Evolutionary conservation across 208 protist genomes (phyloP).

Genomic region (Lotmaria passim): DNA sequence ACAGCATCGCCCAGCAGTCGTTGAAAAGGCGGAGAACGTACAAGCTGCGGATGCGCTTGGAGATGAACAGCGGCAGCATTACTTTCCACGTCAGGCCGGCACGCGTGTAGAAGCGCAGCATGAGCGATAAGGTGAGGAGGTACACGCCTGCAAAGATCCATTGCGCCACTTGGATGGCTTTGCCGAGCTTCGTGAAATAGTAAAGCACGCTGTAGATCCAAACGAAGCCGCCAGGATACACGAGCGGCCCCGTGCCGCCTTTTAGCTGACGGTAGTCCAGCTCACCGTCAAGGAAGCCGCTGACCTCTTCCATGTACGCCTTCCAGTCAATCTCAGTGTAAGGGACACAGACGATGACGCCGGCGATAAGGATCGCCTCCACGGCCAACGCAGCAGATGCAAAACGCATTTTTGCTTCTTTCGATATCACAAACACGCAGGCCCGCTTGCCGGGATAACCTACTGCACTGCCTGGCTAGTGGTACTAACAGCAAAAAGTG

Average conservation of each 20-base stretch:
- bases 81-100: constrained; percentile 39
- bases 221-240: constrained; percentile 92
- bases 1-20: constrained; percentile 87
- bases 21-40: constrained; percentile 92
- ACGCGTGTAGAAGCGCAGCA: constrained; percentile 53
- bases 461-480: too few relatives aligned
- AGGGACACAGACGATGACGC: constrained; percentile 44
- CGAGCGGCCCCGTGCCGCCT: constrained; percentile 84
- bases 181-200: constrained; percentile 74
- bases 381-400: constrained; percentile 22
- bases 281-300: constrained; percentile 72
- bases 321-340: constrained; percentile 93
- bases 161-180: constrained; percentile 70
- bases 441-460: too few relatives aligned
- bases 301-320: constrained; percentile 92
- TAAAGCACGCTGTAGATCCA: constrained; percentile 87
- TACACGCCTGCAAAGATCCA: constrained; percentile 82
- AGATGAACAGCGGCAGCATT: constrained; percentile 65
- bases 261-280: constrained; percentile 81
- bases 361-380: constrained; percentile 45
- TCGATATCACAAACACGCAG: too few relatives aligned
- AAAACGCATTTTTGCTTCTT: constrained; percentile 26
- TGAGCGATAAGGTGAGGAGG: constrained; percentile 48
- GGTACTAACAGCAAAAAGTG: too few relatives aligned
- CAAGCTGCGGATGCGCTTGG: constrained; percentile 82